Percentiles rank a stretch among this genome's conserved stretches.
Conservation (phyloP, 345 rosid species). For the Carallia brachiata region DNA sequence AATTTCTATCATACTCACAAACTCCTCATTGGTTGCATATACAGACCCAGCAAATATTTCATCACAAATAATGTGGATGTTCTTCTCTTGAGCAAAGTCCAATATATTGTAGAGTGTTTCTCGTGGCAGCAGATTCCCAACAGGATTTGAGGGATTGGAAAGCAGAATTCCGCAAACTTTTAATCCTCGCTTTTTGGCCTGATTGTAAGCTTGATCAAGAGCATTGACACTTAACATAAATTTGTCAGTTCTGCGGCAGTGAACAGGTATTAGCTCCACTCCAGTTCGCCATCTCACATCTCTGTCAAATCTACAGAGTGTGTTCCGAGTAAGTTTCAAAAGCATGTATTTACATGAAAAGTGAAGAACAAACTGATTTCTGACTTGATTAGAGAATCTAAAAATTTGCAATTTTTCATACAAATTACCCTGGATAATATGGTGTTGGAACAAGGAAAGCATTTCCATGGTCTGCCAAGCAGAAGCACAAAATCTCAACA, state of each 20-base stretch:
- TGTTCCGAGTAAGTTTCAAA: slow-evolving; percentile 12
- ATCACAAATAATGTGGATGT: slow-evolving; percentile 81
- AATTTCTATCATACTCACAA: slow-evolving; percentile 84
- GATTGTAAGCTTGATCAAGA: slow-evolving; percentile 79
- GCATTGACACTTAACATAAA: slow-evolving; percentile 59
- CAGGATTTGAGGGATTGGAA: slow-evolving; percentile 87
- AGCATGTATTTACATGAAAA: not conserved
- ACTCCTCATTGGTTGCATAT: slow-evolving; percentile 65
- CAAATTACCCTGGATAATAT: slow-evolving; percentile 83
- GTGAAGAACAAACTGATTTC: not conserved
- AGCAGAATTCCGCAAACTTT: slow-evolving; percentile 73
- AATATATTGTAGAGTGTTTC: slow-evolving; percentile 55
- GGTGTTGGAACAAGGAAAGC: slow-evolving; percentile 85
- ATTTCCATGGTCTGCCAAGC: slow-evolving; percentile 90
- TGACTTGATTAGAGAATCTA: not conserved
- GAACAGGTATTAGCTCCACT: slow-evolving; percentile 83
- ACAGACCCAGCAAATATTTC: slow-evolving; percentile 84
- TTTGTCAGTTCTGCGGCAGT: slow-evolving; percentile 80
- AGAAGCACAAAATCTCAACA: slow-evolving; percentile 74
- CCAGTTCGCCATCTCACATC: slow-evolving; percentile 76
- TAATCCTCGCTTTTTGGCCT: slow-evolving; percentile 74
- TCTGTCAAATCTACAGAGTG: slow-evolving; percentile 76
- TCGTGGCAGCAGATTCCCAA: slow-evolving; percentile 66
- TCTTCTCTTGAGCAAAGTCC: slow-evolving; percentile 74
- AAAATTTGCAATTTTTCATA: no score